Evolutionary conservation across 345 rosid genomes (phyloP).

Genomic region (Physaria fendleri): DNA sequence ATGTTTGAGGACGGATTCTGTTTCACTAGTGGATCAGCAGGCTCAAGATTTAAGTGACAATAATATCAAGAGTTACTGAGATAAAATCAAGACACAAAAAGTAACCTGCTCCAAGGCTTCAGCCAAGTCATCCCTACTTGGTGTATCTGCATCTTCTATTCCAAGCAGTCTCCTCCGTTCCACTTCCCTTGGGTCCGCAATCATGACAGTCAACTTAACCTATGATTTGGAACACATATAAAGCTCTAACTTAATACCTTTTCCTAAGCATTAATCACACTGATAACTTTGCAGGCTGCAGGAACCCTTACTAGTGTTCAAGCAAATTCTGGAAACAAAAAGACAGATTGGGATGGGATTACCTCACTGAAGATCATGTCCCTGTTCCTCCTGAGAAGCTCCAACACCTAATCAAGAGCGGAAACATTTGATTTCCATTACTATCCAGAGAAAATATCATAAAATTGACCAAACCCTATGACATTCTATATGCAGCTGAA

Average conservation of each 20-base stretch:
- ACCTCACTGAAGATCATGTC: constrained; percentile 94
- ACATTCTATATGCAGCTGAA: too few relatives aligned
- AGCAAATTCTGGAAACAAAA: too few relatives aligned
- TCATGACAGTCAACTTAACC: constrained; percentile 78
- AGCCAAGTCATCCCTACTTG: constrained; percentile 79
- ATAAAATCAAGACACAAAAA: constrained; percentile 1
- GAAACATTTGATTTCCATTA: too few relatives aligned
- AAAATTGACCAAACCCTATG: too few relatives aligned
- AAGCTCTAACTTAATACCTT: neutral
- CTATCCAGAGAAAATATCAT: too few relatives aligned
- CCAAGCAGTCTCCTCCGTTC: constrained; percentile 86
- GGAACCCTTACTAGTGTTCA: too few relatives aligned
- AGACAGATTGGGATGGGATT: neutral
- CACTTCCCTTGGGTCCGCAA: constrained; percentile 87
- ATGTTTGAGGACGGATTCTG: neutral
- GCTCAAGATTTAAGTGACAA: neutral
- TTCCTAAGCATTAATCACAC: neutral
- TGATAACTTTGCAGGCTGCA: too few relatives aligned
- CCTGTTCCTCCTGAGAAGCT: constrained; percentile 74
- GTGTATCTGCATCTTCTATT: constrained; percentile 65
- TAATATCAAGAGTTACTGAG: neutral
- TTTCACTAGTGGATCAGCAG: neutral
- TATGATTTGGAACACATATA: constrained; percentile 18
- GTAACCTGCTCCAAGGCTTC: constrained; percentile 68
- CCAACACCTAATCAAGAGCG: constrained; percentile 70